Base-by-base conservation (phyloP, 164 flowering plant species). In the Vitis labrusca region DNA sequence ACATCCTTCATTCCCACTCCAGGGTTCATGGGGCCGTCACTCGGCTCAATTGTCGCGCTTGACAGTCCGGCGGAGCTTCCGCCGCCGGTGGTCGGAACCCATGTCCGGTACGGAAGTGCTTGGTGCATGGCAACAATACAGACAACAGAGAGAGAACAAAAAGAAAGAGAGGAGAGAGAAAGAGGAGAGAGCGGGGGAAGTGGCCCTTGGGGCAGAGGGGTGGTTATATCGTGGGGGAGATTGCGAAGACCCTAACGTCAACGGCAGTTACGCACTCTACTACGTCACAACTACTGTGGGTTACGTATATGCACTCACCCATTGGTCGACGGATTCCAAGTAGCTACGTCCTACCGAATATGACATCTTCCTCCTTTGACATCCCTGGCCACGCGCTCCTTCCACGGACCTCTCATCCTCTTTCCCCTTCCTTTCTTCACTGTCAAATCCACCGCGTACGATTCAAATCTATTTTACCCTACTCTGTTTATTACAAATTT, bases 281-380 rank as follows among this genome's bases (percentile, higher is more conserved):
- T 65, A 70, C 83, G 84, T 83, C 83, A 83, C 51, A 16, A 65
- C 30, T 51, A 74, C 80, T 73, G 78, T 79, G 68, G 77, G 54
- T 71, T 78, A 80, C 74, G 83, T 68, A 52, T 0, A 5, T 2
- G 11, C 17, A 61, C 75, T 71, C 71, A 68, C 65, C 50, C 44
- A 5, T 16, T 60, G 67, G 47, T 50, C 23, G 78, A 53, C 69
- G 52, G 65, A 50, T 65, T 65, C 51, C 51, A 2, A 9, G 64
- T 62, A 15, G 50, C 52, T 62, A 44, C 51, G 27, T 62, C 13
- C 50, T 17, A 8, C 3, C 44, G 10, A 8, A 37, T 37, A 37
- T 37, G 44, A 37, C 44, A 37, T 37, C 44, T 37, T 37, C 72
- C 19, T 5, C 16, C 48, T 29, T 9, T 29, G 16, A 14, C 52